These are phyloP conservation scores for Mycosphaerella arachidis DNA, from an alignment of 2,329 filamentous ascomycete species.

Conservation along the genomic window DNA sequence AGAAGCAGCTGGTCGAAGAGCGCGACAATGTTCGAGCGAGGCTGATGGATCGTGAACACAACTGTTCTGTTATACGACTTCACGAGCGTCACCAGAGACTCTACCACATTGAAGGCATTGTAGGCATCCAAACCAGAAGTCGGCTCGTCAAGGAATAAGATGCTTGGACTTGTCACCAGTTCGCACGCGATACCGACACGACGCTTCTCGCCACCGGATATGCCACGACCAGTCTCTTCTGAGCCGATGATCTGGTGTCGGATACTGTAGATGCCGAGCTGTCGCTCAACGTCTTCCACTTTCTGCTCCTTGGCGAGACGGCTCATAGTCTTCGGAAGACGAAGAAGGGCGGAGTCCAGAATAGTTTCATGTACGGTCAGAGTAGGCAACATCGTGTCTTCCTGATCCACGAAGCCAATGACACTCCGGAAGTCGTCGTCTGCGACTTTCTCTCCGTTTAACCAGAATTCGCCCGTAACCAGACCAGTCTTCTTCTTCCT, in stretches of 20 bases:
- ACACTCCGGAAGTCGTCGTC: slow-evolving; percentile 86
- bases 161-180: slow-evolving; percentile 92
- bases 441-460: slow-evolving; percentile 86
- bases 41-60: slow-evolving; percentile 97
- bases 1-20: slow-evolving; percentile 93
- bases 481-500: slow-evolving; percentile 92
- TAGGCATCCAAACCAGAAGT: slow-evolving; percentile 94
- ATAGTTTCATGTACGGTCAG: slow-evolving; percentile 98
- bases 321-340: slow-evolving; percentile 90
- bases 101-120: slow-evolving; percentile 97
- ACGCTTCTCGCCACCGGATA: slow-evolving; percentile 94
- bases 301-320: slow-evolving; percentile 81
- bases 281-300: slow-evolving; percentile 88
- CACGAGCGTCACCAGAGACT: slow-evolving; percentile 88
- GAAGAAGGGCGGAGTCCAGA: slow-evolving; percentile 82
- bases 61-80: slow-evolving; percentile 97
- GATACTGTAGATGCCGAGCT: slow-evolving; percentile 91
- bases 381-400: slow-evolving; percentile 93
- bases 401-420: slow-evolving; percentile 95
- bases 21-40: slow-evolving; percentile 95
- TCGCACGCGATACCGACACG: slow-evolving; percentile 97
- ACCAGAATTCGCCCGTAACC: slow-evolving; percentile 74
- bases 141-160: slow-evolving; percentile 93
- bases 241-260: slow-evolving; percentile 93
- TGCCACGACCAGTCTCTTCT: slow-evolving; percentile 90